phyloP scores from a whole-genome alignment of 257 asterid genomes.

The Nicotiana tabacum region DNA sequence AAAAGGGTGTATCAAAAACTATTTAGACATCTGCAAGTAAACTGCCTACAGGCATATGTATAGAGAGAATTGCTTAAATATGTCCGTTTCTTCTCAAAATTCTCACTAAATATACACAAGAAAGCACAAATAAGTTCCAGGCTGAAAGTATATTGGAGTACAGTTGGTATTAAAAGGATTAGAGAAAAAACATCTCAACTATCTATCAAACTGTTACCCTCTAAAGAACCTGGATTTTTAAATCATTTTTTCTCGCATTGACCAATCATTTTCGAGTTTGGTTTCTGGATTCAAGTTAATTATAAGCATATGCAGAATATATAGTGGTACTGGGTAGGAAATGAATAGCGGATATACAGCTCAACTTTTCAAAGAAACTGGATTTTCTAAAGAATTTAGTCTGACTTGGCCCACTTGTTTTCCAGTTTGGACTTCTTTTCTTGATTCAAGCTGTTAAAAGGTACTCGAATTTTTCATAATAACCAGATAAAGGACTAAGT shows the following conservation, averaged over 20 bases:
- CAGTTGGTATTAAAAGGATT: not conserved
- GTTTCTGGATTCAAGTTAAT: not conserved
- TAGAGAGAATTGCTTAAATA: not conserved
- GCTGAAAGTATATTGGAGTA: not conserved
- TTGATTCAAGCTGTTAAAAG: not conserved
- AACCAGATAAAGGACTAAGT: not conserved
- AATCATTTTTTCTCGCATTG: not conserved
- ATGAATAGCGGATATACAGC: not conserved
- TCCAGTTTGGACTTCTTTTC: constrained; percentile 2
- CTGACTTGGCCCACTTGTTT: not conserved
- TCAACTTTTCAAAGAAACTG: not conserved
- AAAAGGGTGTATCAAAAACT: constrained; percentile 12
- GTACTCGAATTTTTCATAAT: not conserved
- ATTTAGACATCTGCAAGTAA: constrained; percentile 2
- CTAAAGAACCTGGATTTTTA: not conserved
- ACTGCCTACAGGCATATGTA: not conserved
- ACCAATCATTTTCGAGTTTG: not conserved
- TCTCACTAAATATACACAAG: not conserved
- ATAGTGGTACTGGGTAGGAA: not conserved
- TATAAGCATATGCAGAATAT: not conserved
- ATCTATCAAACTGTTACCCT: not conserved
- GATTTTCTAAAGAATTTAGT: not conserved
- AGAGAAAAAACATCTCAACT: not conserved
- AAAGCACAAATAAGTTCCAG: not conserved
- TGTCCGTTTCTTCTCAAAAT: not conserved